Percentiles rank a stretch among this genome's conserved stretches.
These are phyloP conservation scores for Tephrocybe sp. DNA, from an alignment of 768 basidiomycete genomes.

Conservation along the genomic window DNA sequence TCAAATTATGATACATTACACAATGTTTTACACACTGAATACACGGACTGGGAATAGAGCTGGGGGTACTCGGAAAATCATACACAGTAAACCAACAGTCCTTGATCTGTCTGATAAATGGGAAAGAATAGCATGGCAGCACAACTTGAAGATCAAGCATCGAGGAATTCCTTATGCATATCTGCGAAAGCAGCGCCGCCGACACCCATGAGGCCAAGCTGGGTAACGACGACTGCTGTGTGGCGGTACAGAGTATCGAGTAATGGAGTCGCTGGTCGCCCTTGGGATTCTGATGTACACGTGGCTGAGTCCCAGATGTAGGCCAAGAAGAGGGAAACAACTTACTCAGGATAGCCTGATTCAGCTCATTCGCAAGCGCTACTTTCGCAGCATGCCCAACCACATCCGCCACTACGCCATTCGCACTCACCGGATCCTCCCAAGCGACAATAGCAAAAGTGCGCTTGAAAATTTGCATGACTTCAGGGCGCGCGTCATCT, in stretches of 20 bases:
- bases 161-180: slow-evolving; percentile 70
- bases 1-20: neutral
- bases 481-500: slow-evolving; percentile 56
- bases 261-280: slow-evolving; percentile 64
- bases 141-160: slow-evolving; percentile 27
- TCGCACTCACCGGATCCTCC: slow-evolving; percentile 66
- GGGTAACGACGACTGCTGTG: slow-evolving; percentile 61
- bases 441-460: slow-evolving; percentile 82
- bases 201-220: slow-evolving; percentile 68
- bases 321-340: slow-evolving; percentile 8
- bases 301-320: neutral
- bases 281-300: slow-evolving; percentile 64
- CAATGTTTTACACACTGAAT: slow-evolving; percentile 1
- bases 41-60: neutral
- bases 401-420: slow-evolving; percentile 62
- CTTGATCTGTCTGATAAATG: neutral
- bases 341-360: slow-evolving; percentile 80
- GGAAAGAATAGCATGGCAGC: neutral
- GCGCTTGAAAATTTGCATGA: slow-evolving; percentile 64
- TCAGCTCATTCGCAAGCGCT: slow-evolving; percentile 70
- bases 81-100: neutral
- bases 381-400: slow-evolving; percentile 67
- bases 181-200: slow-evolving; percentile 83
- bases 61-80: neutral
- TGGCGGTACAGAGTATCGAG: slow-evolving; percentile 80